Percentiles rank a stretch among this genome's conserved stretches.
Evolutionary conservation across 2,329 filamentous ascomycete species (phyloP).

Genomic region (Mollisia scopiformis): DNA sequence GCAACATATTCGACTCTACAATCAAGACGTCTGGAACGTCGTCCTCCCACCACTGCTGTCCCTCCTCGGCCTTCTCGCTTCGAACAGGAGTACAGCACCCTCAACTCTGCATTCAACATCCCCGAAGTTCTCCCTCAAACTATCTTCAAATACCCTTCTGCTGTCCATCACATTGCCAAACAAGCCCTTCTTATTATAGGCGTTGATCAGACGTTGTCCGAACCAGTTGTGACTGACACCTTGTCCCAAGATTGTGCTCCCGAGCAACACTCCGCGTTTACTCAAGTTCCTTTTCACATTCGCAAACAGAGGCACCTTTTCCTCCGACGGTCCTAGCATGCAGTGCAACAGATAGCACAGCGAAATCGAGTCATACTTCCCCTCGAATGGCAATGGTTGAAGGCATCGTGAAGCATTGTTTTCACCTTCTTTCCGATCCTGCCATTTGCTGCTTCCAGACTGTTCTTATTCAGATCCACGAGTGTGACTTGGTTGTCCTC

Average conservation of each 20-base stretch:
- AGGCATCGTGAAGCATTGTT: slow-evolving; percentile 25
- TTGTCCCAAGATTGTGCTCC: slow-evolving; percentile 42
- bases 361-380: slow-evolving; percentile 45
- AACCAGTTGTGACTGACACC: slow-evolving; percentile 32
- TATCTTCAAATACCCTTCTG: slow-evolving; percentile 37
- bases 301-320: slow-evolving; percentile 38
- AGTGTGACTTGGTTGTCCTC: slow-evolving; percentile 24
- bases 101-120: slow-evolving; percentile 43
- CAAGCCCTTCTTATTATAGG: slow-evolving; percentile 39
- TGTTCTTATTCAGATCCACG: slow-evolving; percentile 32
- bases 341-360: slow-evolving; percentile 49
- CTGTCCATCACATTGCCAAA: slow-evolving; percentile 41
- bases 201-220: slow-evolving; percentile 33
- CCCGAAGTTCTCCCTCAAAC: slow-evolving; percentile 40
- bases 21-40: too few species aligned
- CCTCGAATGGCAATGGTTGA: slow-evolving; percentile 18
- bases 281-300: slow-evolving; percentile 38
- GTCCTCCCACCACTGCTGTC: too few species aligned
- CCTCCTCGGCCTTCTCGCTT: slow-evolving; percentile 35
- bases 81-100: slow-evolving; percentile 44
- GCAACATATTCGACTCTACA: too few species aligned
- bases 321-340: slow-evolving; percentile 36
- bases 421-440: slow-evolving; percentile 1
- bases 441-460: slow-evolving; percentile 37
- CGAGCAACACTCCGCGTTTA: slow-evolving; percentile 41